phyloP scores from a whole-genome alignment of 768 basidiomycete species.

The Lactifluus echinatus region DNA sequence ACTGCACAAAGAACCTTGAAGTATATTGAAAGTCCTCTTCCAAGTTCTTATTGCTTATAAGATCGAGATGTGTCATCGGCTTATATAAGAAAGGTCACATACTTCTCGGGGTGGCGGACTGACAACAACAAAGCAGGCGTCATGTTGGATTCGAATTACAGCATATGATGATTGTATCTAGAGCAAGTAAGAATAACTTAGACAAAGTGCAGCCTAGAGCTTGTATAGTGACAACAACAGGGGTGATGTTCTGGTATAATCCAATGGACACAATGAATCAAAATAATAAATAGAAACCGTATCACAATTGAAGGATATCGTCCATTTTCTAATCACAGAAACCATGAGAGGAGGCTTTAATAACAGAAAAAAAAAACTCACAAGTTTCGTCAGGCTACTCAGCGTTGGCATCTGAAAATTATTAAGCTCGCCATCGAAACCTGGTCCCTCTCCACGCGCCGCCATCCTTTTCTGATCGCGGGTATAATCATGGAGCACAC shows the following conservation, averaged over 20 bases:
- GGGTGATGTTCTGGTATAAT: background rate
- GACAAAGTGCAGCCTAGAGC: background rate
- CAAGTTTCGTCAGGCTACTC: constrained; percentile 12
- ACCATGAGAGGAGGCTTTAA: background rate
- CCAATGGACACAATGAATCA: background rate
- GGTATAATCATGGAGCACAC: constrained; percentile 8
- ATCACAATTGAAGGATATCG: background rate
- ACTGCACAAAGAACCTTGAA: too few species aligned
- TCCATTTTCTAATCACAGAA: background rate
- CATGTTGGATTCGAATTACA: too few species aligned
- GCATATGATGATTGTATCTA: background rate
- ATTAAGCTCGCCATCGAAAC: constrained; percentile 11
- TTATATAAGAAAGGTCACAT: too few species aligned
- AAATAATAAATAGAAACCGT: background rate
- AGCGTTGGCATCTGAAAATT: constrained; percentile 15
- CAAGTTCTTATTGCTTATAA: too few species aligned
- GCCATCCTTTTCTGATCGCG: constrained; percentile 2
- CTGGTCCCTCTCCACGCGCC: constrained; percentile 1
- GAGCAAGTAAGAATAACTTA: constrained; percentile 7
- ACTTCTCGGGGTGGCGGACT: too few species aligned
- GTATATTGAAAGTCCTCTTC: too few species aligned
- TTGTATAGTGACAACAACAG: background rate
- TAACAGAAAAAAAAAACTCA: background rate
- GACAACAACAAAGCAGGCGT: too few species aligned
- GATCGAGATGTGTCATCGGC: too few species aligned